Evolutionary conservation across 352 stramenopile genomes (phyloP).

Genomic region (Globisporangium radiosum): DNA sequence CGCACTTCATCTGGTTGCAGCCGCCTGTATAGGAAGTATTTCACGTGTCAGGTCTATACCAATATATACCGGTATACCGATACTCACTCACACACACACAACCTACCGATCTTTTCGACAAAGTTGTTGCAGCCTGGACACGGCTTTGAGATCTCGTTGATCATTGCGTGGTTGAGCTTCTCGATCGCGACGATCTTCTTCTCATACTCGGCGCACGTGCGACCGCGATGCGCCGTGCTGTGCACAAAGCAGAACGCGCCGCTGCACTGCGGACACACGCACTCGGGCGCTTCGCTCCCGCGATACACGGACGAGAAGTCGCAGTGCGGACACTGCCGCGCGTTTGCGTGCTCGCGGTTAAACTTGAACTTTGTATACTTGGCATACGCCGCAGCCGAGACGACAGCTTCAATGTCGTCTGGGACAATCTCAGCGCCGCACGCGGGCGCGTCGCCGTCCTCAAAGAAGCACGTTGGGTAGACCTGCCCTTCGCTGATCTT

Average conservation of each 20-base stretch:
- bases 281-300: slow-evolving; percentile 34
- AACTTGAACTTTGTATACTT: slow-evolving; percentile 86
- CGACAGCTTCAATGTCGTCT: slow-evolving; percentile 37
- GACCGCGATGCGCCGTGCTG: slow-evolving; percentile 71
- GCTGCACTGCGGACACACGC: slow-evolving; percentile 30
- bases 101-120: slow-evolving; percentile 79
- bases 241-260: slow-evolving; percentile 85
- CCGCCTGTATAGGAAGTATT: slow-evolving; percentile 27
- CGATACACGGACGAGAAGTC: slow-evolving; percentile 48
- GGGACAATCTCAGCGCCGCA: slow-evolving; percentile 33
- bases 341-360: slow-evolving; percentile 62
- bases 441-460: slow-evolving; percentile 21
- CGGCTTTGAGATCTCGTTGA: slow-evolving; percentile 73
- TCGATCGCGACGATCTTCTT: slow-evolving; percentile 68
- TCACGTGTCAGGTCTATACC: neutral
- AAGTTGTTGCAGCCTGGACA: slow-evolving; percentile 86
- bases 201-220: slow-evolving; percentile 74
- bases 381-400: slow-evolving; percentile 44
- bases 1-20: slow-evolving; percentile 90
- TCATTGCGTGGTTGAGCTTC: slow-evolving; percentile 75
- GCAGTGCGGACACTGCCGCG: slow-evolving; percentile 54
- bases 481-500: slow-evolving; percentile 71
- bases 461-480: slow-evolving; percentile 64
- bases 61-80: neutral
- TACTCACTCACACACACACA: no score